Evolutionary conservation across 371 early-diverging fungal genomes (phyloP).

Genomic region (Mortierella sp.): DNA sequence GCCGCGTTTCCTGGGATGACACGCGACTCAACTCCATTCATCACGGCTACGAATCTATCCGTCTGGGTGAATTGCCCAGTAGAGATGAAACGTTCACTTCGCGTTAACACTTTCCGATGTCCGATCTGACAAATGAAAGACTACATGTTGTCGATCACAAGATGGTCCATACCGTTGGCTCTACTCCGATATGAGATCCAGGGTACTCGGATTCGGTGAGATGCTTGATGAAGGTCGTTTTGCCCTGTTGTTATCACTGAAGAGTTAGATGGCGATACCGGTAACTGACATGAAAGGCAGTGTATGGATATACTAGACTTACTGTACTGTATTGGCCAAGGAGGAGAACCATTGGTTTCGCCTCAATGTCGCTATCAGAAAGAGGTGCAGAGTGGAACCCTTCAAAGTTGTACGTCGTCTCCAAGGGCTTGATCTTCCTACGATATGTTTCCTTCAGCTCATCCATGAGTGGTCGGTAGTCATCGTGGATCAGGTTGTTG

Average conservation of each 20-base stretch:
- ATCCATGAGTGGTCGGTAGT: constrained; percentile 73
- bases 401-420: constrained; percentile 82
- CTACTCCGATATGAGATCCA: constrained; percentile 87
- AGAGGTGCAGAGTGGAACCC: constrained; percentile 82
- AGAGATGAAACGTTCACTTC: constrained; percentile 60
- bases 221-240: constrained; percentile 87
- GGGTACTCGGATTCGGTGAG: constrained; percentile 84
- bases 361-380: constrained; percentile 81
- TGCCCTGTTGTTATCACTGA: constrained; percentile 58
- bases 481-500: constrained; percentile 51
- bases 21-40: constrained; percentile 77
- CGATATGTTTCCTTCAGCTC: constrained; percentile 76
- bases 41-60: constrained; percentile 87
- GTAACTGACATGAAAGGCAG: too few species aligned
- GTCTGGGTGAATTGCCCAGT: constrained; percentile 57
- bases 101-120: constrained; percentile 44
- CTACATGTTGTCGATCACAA: constrained; percentile 67
- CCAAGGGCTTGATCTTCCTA: constrained; percentile 78
- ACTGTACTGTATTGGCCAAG: constrained; percentile 88
- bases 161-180: constrained; percentile 78
- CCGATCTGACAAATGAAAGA: constrained; percentile 47
- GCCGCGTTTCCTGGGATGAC: constrained; percentile 92
- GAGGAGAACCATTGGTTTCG: constrained; percentile 87
- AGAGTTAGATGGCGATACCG: constrained; percentile 26
- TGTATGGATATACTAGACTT: constrained; percentile 43